A percentile compares a stretch with the other conserved stretches of the same genome.
Conservation (phyloP, 2,329 filamentous ascomycete genomes). For the Ophiosphaerella herpotricha region DNA sequence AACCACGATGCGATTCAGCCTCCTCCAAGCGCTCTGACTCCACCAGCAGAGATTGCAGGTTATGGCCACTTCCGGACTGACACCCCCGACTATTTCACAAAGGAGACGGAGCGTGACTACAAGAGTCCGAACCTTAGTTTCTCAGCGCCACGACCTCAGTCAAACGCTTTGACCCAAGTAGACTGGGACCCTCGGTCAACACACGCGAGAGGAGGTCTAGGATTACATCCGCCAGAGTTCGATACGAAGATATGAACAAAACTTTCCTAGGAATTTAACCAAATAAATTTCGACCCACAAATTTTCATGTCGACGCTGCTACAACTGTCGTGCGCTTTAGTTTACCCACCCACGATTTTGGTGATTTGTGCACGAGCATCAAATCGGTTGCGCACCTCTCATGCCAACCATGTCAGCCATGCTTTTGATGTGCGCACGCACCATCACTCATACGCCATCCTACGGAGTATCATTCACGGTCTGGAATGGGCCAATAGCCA, state of each 20-base stretch:
- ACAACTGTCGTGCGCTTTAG: not conserved
- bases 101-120: conserved; percentile 46
- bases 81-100: conserved; percentile 43
- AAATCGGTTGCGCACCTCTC: not conserved
- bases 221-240: conserved; percentile 43
- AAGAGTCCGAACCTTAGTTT: conserved; percentile 47
- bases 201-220: conserved; percentile 47
- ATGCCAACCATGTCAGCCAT: not conserved
- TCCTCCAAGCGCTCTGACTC: conserved; percentile 27
- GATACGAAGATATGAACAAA: conserved; percentile 37
- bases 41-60: conserved; percentile 22
- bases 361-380: not conserved
- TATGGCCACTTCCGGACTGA: conserved; percentile 29
- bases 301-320: not conserved
- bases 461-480: too few species aligned
- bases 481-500: too few species aligned
- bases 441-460: too few species aligned
- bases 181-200: conserved; percentile 46
- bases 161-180: conserved; percentile 27
- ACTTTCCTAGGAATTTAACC: conserved; percentile 5
- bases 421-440: not conserved
- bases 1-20: conserved; percentile 23
- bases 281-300: conserved; percentile 3
- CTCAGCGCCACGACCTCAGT: conserved; percentile 48
- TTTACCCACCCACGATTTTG: not conserved